Conservation (phyloP, 768 basidiomycete genomes). For the Russula emetica region DNA sequence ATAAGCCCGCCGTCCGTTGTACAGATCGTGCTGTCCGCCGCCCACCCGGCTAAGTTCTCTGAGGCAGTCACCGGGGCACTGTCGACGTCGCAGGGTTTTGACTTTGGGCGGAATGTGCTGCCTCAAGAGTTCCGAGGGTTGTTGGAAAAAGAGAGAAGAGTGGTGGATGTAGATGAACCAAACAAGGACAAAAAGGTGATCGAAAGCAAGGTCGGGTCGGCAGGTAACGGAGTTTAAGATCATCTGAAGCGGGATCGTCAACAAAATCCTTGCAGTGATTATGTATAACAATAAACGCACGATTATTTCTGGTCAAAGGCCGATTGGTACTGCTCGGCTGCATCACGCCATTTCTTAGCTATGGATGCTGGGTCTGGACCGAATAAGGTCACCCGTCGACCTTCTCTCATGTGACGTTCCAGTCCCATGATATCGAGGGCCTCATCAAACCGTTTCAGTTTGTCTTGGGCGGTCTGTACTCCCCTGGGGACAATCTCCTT, state of each 20-base stretch:
- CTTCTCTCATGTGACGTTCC: slow-evolving; percentile 15
- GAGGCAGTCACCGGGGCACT: too few species aligned
- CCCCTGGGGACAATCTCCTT: slow-evolving; percentile 16
- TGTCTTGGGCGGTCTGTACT: slow-evolving; percentile 9
- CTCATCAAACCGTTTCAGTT: slow-evolving; percentile 13
- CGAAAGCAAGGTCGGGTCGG: slow-evolving; percentile 34
- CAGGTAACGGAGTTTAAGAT: not conserved
- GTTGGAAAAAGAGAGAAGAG: too few species aligned
- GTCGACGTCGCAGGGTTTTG: too few species aligned
- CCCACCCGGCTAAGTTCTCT: too few species aligned
- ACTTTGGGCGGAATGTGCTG: too few species aligned
- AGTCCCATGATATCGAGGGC: slow-evolving; percentile 17
- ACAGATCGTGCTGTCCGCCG: too few species aligned
- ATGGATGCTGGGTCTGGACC: slow-evolving; percentile 4
- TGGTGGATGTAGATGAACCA: too few species aligned
- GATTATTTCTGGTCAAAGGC: not conserved
- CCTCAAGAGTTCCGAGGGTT: too few species aligned
- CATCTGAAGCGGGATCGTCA: slow-evolving; percentile 1
- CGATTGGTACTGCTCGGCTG: slow-evolving; percentile 18
- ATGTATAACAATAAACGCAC: slow-evolving; percentile 9
- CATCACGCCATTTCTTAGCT: slow-evolving; percentile 14
- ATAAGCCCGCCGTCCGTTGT: too few species aligned
- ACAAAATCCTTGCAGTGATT: not conserved
- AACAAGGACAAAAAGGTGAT: slow-evolving; percentile 73
- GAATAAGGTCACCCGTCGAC: not conserved